These are phyloP conservation scores for Gaeumannomyces tritici DNA, from an alignment of 2,329 filamentous ascomycete species.

Conservation along the genomic window DNA sequence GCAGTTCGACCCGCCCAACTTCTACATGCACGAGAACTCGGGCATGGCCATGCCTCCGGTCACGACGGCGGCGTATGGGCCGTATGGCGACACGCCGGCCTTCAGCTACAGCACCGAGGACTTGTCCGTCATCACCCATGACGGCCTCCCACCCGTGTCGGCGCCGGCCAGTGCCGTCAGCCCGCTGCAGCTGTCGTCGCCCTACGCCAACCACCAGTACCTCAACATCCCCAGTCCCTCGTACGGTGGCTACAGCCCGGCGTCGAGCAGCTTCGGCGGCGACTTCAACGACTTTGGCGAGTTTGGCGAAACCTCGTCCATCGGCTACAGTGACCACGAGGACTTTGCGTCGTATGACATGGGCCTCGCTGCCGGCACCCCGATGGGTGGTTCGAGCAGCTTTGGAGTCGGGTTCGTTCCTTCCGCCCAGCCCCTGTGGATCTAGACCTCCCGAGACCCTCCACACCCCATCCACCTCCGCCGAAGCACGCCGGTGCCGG, in stretches of 20 bases:
- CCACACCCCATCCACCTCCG: constrained; percentile 16
- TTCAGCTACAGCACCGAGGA: constrained; percentile 58
- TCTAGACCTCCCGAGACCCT: constrained; percentile 36
- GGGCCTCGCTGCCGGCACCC: constrained; percentile 33
- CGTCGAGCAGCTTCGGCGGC: constrained; percentile 50
- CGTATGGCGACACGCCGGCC: constrained; percentile 43
- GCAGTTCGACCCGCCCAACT: constrained; percentile 47
- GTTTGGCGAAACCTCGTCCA: constrained; percentile 29
- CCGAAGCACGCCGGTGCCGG: neutral
- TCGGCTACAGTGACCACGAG: constrained; percentile 53
- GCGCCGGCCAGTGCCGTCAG: constrained; percentile 37
- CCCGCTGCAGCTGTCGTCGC: constrained; percentile 46
- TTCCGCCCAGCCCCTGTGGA: constrained; percentile 54
- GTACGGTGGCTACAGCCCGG: constrained; percentile 51
- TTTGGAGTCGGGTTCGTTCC: constrained; percentile 52
- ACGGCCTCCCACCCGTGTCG: constrained; percentile 18
- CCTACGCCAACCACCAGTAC: constrained; percentile 45
- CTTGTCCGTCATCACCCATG: constrained; percentile 43
- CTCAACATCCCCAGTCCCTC: constrained; percentile 54
- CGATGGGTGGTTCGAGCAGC: constrained; percentile 34
- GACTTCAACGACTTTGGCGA: constrained; percentile 19
- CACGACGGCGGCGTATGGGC: constrained; percentile 32
- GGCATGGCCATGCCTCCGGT: constrained; percentile 30
- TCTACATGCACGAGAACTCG: constrained; percentile 32
- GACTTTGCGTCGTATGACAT: constrained; percentile 43